phyloP scores from a whole-genome alignment of 2,329 filamentous ascomycete species.

The Macroventuria anomochaeta region DNA sequence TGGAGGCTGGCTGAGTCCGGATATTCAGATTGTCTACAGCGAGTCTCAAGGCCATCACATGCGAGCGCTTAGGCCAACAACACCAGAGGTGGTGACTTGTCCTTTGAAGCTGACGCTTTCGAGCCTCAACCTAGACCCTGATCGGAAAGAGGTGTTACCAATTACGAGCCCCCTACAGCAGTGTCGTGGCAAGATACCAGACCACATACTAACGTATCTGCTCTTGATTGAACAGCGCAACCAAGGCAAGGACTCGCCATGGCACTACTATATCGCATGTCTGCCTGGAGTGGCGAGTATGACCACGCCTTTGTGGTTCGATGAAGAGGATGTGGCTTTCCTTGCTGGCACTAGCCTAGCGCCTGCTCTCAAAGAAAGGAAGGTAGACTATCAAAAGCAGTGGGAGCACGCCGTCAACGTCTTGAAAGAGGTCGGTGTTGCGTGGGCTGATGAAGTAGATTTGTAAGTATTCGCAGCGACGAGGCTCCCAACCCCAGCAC shows the following conservation, averaged over 20 bases:
- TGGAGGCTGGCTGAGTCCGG: slow-evolving; percentile 40
- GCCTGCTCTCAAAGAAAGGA: slow-evolving; percentile 33
- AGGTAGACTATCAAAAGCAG: slow-evolving; percentile 28
- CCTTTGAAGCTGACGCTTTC: slow-evolving; percentile 46
- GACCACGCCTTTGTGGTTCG: slow-evolving; percentile 49
- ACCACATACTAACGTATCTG: slow-evolving; percentile 45
- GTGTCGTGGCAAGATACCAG: slow-evolving; percentile 36
- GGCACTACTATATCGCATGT: slow-evolving; percentile 47
- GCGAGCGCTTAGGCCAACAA: slow-evolving; percentile 31
- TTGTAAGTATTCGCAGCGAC: slow-evolving; percentile 31
- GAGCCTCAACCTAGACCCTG: slow-evolving; percentile 43
- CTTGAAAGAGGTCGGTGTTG: slow-evolving; percentile 24
- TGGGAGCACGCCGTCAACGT: slow-evolving; percentile 33
- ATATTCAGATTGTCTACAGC: slow-evolving; percentile 39
- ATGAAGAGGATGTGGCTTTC: slow-evolving; percentile 43
- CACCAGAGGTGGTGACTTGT: slow-evolving; percentile 37
- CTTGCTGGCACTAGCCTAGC: slow-evolving; percentile 46
- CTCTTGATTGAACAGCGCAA: slow-evolving; percentile 46
- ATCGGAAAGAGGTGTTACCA: slow-evolving; percentile 32
- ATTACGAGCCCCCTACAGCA: slow-evolving; percentile 33
- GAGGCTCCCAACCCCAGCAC: not conserved
- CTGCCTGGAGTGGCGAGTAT: slow-evolving; percentile 41
- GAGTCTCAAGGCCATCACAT: slow-evolving; percentile 41
- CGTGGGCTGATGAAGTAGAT: slow-evolving; percentile 24
- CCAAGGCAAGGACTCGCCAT: slow-evolving; percentile 37